Percentiles rank a stretch among this genome's conserved stretches.
Conservation (phyloP, 148 eudicot species). For the Fagopyrum homotropicum region DNA sequence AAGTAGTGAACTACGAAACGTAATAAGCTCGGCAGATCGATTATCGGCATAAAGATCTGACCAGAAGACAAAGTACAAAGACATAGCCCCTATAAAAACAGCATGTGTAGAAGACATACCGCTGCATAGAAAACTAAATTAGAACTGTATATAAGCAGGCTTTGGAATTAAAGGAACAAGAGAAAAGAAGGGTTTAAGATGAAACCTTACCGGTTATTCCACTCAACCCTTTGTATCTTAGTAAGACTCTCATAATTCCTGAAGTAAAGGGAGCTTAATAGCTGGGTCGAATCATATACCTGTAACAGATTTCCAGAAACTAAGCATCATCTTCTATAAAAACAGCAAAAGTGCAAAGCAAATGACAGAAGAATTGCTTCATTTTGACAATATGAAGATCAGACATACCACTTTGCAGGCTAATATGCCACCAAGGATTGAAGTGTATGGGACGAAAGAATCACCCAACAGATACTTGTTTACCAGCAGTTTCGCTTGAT, state of each 20-base stretch:
- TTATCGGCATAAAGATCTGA: constrained; percentile 73
- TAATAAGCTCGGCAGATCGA: constrained; percentile 34
- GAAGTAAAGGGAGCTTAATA: constrained; percentile 64
- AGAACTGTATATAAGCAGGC: neutral
- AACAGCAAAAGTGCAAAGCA: neutral
- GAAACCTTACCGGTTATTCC: constrained; percentile 76
- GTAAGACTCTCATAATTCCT: constrained; percentile 61
- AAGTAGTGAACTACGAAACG: constrained; percentile 67
- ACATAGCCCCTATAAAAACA: constrained; percentile 64
- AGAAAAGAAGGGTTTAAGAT: neutral
- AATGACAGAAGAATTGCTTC: neutral
- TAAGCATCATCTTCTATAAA: neutral
- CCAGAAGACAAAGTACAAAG: constrained; percentile 94
- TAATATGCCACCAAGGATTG: constrained; percentile 69
- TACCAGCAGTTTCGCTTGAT: constrained; percentile 64
- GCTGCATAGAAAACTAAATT: constrained; percentile 30
- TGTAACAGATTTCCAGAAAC: constrained; percentile 19
- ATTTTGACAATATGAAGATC: neutral
- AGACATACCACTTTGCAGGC: constrained; percentile 72
- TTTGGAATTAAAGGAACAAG: neutral
- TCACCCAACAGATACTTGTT: constrained; percentile 74
- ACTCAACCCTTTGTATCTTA: constrained; percentile 68
- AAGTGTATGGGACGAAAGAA: constrained; percentile 77
- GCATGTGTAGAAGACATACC: constrained; percentile 86
- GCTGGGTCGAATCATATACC: constrained; percentile 71